phyloP scores from a whole-genome alignment of 257 asterid species.

The Nicotiana benthamiana region DNA sequence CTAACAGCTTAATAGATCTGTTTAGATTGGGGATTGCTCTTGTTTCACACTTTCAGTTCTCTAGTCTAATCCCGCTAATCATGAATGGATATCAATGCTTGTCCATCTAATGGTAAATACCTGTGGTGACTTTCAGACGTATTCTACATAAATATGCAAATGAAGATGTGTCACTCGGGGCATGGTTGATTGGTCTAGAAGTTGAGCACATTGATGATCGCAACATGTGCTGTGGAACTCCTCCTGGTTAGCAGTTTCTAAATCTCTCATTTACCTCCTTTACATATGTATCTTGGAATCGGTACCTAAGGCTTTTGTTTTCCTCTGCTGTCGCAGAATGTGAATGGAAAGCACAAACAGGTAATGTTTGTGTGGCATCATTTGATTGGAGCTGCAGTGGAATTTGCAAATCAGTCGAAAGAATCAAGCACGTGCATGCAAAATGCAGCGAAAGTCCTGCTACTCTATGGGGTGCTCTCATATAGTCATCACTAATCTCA shows the following conservation, averaged over 20 bases:
- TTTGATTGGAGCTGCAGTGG: conserved; percentile 4
- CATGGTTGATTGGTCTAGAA: conserved; percentile 3
- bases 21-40: background rate
- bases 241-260: background rate
- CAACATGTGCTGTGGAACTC: conserved; percentile 4
- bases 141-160: conserved; percentile 5
- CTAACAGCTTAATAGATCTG: background rate
- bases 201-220: conserved; percentile 9
- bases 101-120: background rate
- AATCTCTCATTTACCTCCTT: background rate
- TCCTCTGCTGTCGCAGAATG: background rate
- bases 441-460: conserved; percentile 3
- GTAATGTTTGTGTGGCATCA: conserved; percentile 7
- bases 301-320: background rate
- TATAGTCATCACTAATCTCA: background rate
- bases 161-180: conserved; percentile 8
- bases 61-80: background rate
- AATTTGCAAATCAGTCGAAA: conserved; percentile 7
- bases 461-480: conserved; percentile 4
- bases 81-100: background rate
- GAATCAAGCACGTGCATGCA: background rate
- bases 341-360: conserved; percentile 7
- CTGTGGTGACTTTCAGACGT: background rate
- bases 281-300: background rate
- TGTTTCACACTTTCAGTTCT: background rate